Evolutionary conservation across 2,329 filamentous ascomycete species (phyloP), one percentile per base, ranked within the genome.

Genomic region (Colletotrichum agaves): DNA sequence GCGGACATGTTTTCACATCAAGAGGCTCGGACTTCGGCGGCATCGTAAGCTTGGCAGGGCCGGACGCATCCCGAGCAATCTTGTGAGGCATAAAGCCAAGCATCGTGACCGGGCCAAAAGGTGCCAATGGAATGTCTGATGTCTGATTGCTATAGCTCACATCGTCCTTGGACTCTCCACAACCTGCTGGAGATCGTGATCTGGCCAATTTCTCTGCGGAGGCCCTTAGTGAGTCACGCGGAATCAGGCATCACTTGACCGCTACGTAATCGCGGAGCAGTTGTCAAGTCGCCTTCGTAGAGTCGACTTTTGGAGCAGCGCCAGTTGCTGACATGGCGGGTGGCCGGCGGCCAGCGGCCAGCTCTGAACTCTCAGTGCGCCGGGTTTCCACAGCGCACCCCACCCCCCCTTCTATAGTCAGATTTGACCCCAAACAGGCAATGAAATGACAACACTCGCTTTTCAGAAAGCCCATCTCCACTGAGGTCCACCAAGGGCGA

Each of bases 281-380:
- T n/a, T 37, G 27, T 53, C 56, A 41, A 27, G 17, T 65, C 31
- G 59, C 49, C 21, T 49, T 41, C 17, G 58, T 50, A 56, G 43
- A n/a, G n/a, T n/a, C n/a, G 53, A 53, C 46, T 53, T 52, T 41
- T 39, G n/a, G 31, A 23, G 46, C 46, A 12, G 35, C 23, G 52
- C 44, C 59, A 57, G 50, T 37, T 64, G 64, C 53, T 67, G 60
- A 63, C 53, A 52, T 53, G 64, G 55, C 44, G 43, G 17, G 64
- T 50, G 65, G 65, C 65, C 65, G 65, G 53, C 65, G 61, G 65
- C 61, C 53, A 60, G 53, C 65, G 61, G 65, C 61, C 53, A 60
- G 47, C 65, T 60, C 27, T 44, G 35, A 37, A 2, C 35, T 19
- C 44, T 33, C 61, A 44, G 31, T 44, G 37, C 52, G 58, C 44